Base-by-base conservation (phyloP, 257 asterid genomes). In the Solanum tarapatanum region DNA sequence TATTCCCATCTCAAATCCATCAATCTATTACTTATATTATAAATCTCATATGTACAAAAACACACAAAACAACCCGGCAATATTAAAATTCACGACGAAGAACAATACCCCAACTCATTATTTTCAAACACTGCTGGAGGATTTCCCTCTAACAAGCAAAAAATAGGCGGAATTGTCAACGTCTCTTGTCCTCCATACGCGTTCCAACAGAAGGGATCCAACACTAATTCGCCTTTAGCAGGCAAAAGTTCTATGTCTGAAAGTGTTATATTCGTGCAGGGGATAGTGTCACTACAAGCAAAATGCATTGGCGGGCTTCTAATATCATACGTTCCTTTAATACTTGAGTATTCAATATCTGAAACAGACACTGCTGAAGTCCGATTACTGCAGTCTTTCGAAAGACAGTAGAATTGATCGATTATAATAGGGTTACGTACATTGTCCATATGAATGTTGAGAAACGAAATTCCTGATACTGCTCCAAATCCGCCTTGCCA, bases 401-500 rank as follows among this genome's bases (percentile, higher is more conserved):
- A 77, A 3, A 91, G 88, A 69, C 97, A 93, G 88, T 94, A 93
- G 91, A 87, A 94, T 85, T 94, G 97, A 85, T 93, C 95, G 32
- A 94, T 94, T 79, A 94, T 94, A 73, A 94, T 91, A 0, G 95
- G 95, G 84, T 94, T 94, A 37, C 97, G 84, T 14, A 94, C 97
- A 66, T 91, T 92, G 84, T 94, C 95, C 97, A 92, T 91, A 85
- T 87, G 94, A 43, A 94, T 90, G 87, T 93, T 91, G 6, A 86
- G 84, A 82, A 93, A 94, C 4, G 86, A 89, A 36, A 94, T 89
- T 30, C 89, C 91, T 2, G 93, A 88, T 36, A 94, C 95, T 0
- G 92, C 91, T 3, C 97, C 97, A 1, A 82, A 92, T 1, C 97
- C 97, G 0, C 97, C 97, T 89, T 94, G 97, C 97, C 97, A 94